Conservation (phyloP, 768 basidiomycete genomes). For the Collybia sordida region DNA sequence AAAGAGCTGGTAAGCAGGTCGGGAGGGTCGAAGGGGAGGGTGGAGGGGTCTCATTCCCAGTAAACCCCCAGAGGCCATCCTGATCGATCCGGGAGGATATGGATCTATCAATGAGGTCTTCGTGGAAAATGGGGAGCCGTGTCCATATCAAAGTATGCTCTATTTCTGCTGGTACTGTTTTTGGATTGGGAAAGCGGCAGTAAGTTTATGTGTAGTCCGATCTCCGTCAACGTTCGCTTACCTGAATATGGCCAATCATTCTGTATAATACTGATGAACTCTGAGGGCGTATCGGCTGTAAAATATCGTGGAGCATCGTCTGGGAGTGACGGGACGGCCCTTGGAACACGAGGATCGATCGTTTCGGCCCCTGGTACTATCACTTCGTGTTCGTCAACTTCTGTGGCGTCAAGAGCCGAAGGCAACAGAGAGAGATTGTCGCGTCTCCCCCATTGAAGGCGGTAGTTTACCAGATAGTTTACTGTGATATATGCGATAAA, state of each 20-base stretch:
- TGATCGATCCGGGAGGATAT: slow-evolving; percentile 61
- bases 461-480: slow-evolving; percentile 67
- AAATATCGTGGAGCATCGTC: slow-evolving; percentile 57
- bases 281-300: slow-evolving; percentile 55
- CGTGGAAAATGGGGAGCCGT: slow-evolving; percentile 67
- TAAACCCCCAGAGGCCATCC: slow-evolving; percentile 85
- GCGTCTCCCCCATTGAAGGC: slow-evolving; percentile 75
- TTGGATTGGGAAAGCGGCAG: too few species aligned
- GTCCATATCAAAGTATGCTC: slow-evolving; percentile 83
- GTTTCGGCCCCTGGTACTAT: neutral
- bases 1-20: slow-evolving; percentile 57
- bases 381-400: slow-evolving; percentile 8
- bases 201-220: neutral
- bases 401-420: slow-evolving; percentile 44
- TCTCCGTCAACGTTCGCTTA: slow-evolving; percentile 17
- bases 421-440: slow-evolving; percentile 63
- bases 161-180: slow-evolving; percentile 63
- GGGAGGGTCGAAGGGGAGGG: slow-evolving; percentile 61
- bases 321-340: slow-evolving; percentile 28
- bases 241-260: slow-evolving; percentile 93
- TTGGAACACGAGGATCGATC: slow-evolving; percentile 2
- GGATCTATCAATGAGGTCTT: slow-evolving; percentile 47
- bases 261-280: slow-evolving; percentile 66
- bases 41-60: slow-evolving; percentile 53
- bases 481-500: slow-evolving; percentile 33